Conservation (phyloP, 495 filamentous ascomycete genomes). For the Xylaria flabelliformis region DNA sequence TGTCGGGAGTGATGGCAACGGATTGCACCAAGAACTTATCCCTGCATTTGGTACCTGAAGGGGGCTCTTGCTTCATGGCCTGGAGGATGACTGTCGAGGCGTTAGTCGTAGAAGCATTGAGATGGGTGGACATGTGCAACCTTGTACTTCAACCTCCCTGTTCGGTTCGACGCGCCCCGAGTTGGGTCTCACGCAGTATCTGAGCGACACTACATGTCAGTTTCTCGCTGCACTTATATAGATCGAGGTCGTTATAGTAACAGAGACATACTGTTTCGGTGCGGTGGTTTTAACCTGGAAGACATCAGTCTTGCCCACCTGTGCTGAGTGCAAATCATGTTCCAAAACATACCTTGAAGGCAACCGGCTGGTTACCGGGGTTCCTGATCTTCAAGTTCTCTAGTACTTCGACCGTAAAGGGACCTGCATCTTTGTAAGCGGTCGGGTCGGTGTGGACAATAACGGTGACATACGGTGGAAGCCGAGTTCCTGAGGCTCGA, state of each 20-base stretch:
- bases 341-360: conserved; percentile 81
- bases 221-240: conserved; percentile 31
- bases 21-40: conserved; percentile 99
- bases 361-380: conserved; percentile 76
- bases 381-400: conserved; percentile 84
- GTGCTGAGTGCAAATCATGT: not conserved
- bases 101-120: conserved; percentile 33
- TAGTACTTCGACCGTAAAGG: conserved; percentile 89
- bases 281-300: conserved; percentile 96
- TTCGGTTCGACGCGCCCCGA: conserved; percentile 92
- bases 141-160: conserved; percentile 87
- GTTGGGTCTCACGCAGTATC: conserved; percentile 98
- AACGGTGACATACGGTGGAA: conserved; percentile 77
- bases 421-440: conserved; percentile 64
- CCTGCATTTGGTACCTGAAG: conserved; percentile 83
- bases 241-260: conserved; percentile 11
- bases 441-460: conserved; percentile 12
- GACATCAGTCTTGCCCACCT: conserved; percentile 27
- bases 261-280: conserved; percentile 85
- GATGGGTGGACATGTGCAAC: conserved; percentile 55
- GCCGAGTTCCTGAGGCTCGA: conserved; percentile 88
- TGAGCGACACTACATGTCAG: conserved; percentile 44
- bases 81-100: conserved; percentile 79
- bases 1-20: conserved; percentile 80
- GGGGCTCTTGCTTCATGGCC: conserved; percentile 95